Evolutionary conservation across 768 basidiomycete species (phyloP), one percentile per base, ranked within the genome.

Genomic region (Tylopilus subfusipes): DNA sequence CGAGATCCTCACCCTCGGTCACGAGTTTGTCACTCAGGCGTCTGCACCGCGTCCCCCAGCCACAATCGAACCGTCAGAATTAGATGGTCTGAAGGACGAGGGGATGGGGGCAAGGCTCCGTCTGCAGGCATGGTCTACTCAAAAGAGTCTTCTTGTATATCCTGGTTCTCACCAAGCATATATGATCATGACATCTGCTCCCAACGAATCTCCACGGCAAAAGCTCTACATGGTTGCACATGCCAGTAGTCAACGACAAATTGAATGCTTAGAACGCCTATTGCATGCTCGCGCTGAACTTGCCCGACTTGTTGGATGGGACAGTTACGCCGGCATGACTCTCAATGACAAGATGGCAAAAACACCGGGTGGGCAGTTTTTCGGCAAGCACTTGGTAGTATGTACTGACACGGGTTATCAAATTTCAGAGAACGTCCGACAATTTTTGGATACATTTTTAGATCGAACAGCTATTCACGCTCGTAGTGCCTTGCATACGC

Each of bases 331-430:
- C 0, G 84, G 91, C 55, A 89, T 97, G 81, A 82, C 85, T 0
- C 77, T 98, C 19, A 82, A 82, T 29, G 95, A 98, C 71, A 99
- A 97, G 75, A 99, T 99, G 97, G 96, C 95, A 2, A 93, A 90
- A 70, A 88, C 84, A 30, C 95, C 96, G 49, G 90, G 90, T 91
- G 55, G 56, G 79, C 33, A 1, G 6, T 53, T 33, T 53, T 44
- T 40, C 7, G n/a, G 25, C 45, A 27, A 18, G 13, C 24, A 25
- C 30, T 53, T 45, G 8, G n/a, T n/a, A 8, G 2, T 13, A 6
- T 45, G 18, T 45, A 16, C 19, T 65, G 34, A 64, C 52, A 9
- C 27, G 16, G 19, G 21, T 43, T 16, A 2, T 13, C 13, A 21
- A 16, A 55, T 24, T 11, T 36, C 24, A 89, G 93, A 86, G 59